A percentile compares a stretch with the other conserved stretches of the same genome.
These are phyloP conservation scores for Vicia faba DNA, from an alignment of 306 rosid genomes.

Conservation along the genomic window DNA sequence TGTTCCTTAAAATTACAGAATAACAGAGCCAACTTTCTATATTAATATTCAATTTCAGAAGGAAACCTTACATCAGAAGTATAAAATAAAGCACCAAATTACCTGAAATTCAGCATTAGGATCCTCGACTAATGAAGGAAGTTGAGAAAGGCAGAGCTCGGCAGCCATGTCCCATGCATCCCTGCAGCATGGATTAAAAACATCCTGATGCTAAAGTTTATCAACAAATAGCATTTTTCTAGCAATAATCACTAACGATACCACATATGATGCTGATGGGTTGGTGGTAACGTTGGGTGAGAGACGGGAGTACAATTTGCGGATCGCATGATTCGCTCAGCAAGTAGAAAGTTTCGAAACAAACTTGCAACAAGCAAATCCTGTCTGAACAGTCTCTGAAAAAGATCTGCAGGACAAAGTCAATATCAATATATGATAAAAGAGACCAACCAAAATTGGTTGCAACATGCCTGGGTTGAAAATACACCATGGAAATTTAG, in stretches of 20 bases:
- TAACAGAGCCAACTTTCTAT: neutral
- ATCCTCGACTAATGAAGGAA: constrained; percentile 82
- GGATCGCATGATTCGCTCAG: constrained; percentile 97
- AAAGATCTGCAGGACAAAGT: constrained; percentile 72
- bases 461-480: constrained; percentile 22
- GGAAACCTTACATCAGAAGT: constrained; percentile 11
- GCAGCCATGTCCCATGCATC: constrained; percentile 99
- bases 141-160: constrained; percentile 98
- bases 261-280: constrained; percentile 99
- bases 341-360: constrained; percentile 91
- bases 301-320: constrained; percentile 98
- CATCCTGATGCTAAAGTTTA: constrained; percentile 26
- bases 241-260: constrained; percentile 44
- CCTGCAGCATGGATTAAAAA: constrained; percentile 58
- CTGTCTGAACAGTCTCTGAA: constrained; percentile 95
- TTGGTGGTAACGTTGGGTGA: constrained; percentile 84
- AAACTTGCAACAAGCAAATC: constrained; percentile 94
- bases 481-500: constrained; percentile 13
- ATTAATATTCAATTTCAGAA: constrained; percentile 29
- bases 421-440: constrained; percentile 17
- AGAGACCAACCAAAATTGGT: constrained; percentile 23
- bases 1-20: neutral
- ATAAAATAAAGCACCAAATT: constrained; percentile 17
- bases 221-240: constrained; percentile 29
- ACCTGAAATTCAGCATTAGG: constrained; percentile 91